phyloP scores from a whole-genome alignment of 805 yeast genomes.

The Saccharomycopsis sp. region DNA sequence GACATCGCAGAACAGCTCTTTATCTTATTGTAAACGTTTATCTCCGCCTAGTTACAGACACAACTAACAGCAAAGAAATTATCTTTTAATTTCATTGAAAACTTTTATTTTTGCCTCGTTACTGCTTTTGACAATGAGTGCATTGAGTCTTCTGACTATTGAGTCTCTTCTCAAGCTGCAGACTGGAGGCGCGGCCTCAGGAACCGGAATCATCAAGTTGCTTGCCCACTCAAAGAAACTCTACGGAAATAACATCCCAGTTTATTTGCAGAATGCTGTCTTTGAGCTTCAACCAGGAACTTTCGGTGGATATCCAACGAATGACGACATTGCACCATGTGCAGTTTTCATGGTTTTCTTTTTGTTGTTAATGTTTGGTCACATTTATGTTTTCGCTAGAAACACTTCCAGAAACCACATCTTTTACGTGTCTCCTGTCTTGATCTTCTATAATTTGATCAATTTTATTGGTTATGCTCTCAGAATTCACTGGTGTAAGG shows the following conservation, averaged over 20 bases:
- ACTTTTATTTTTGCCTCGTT: constrained; percentile 22
- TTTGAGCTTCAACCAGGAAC: constrained; percentile 37
- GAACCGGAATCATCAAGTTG: constrained; percentile 41
- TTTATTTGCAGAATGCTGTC: constrained; percentile 27
- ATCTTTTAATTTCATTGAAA: neutral
- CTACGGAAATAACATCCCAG: constrained; percentile 37
- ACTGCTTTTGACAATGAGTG: constrained; percentile 23
- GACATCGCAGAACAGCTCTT: neutral
- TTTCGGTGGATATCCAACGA: constrained; percentile 58
- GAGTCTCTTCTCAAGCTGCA: constrained; percentile 18
- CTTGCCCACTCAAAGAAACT: constrained; percentile 30
- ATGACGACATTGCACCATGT: constrained; percentile 51
- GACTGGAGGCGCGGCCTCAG: constrained; percentile 41
- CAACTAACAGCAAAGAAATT: no score
- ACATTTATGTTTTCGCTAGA: constrained; percentile 39
- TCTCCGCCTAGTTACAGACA: constrained; percentile 23
- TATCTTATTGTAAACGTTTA: neutral
- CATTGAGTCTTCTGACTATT: neutral
- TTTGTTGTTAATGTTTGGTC: constrained; percentile 40
- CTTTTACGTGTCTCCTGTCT: constrained; percentile 49
- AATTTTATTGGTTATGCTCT: constrained; percentile 54
- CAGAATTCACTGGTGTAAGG: constrained; percentile 54
- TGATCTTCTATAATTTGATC: constrained; percentile 45
- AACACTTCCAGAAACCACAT: constrained; percentile 52
- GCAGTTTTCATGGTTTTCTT: constrained; percentile 52